These are phyloP conservation scores for Lichtheimia corymbifera DNA, from an alignment of 371 early-diverging fungal species.

Conservation along the genomic window DNA sequence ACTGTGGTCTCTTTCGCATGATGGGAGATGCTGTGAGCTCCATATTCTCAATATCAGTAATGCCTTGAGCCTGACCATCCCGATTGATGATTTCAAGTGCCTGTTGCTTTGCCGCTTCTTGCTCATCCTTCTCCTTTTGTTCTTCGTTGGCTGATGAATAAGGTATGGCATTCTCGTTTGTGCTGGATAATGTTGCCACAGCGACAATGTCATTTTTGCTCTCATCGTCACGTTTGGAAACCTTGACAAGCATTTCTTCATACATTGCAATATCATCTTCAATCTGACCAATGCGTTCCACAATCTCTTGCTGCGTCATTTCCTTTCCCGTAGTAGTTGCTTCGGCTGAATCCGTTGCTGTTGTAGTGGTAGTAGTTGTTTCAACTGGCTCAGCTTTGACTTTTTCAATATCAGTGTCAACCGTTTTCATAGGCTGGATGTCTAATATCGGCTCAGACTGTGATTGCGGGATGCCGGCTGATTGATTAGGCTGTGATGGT, in stretches of 20 bases:
- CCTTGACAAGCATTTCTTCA: constrained; percentile 41
- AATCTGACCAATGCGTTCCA: constrained; percentile 53
- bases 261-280: constrained; percentile 49
- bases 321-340: not conserved
- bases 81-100: constrained; percentile 43
- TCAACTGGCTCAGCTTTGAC: no score
- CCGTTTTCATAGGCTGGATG: no score
- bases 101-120: constrained; percentile 41
- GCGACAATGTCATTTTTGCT: not conserved
- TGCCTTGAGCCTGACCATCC: constrained; percentile 20
- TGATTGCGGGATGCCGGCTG: no score
- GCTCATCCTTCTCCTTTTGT: constrained; percentile 22
- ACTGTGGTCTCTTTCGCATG: constrained; percentile 45
- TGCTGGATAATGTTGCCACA: not conserved
- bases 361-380: not conserved
- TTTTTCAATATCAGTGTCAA: no score
- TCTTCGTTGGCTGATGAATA: constrained; percentile 13
- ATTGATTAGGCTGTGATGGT: no score
- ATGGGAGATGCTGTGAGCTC: constrained; percentile 26
- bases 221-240: constrained; percentile 19
- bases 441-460: no score
- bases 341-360: not conserved
- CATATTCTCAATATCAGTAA: constrained; percentile 24
- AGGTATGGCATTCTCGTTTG: constrained; percentile 4
- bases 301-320: constrained; percentile 53